These are phyloP conservation scores for Globisporangium canariense DNA, from an alignment of 352 stramenopile species.

Conservation along the genomic window DNA sequence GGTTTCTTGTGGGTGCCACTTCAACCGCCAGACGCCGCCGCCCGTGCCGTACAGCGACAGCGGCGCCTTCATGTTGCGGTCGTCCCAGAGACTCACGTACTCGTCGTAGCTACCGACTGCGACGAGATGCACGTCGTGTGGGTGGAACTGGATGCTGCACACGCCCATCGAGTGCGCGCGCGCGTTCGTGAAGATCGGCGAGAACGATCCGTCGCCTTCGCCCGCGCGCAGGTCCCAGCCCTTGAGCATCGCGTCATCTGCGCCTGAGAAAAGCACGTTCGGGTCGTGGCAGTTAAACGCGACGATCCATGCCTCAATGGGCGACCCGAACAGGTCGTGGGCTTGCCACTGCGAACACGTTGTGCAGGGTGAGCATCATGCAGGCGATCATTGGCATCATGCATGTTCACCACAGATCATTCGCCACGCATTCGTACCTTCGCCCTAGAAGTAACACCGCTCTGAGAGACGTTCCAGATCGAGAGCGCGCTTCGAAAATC, in stretches of 20 bases:
- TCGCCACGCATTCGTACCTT: conserved; percentile 9
- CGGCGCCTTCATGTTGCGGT: conserved; percentile 54
- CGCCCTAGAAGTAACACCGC: conserved; percentile 3
- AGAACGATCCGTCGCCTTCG: conserved; percentile 1
- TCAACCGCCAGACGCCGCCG: conserved; percentile 80
- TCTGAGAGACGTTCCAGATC: conserved; percentile 17
- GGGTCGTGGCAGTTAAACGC: conserved; percentile 76
- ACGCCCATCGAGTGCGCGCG: conserved; percentile 78
- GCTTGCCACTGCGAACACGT: conserved; percentile 47
- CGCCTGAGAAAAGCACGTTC: conserved; percentile 76
- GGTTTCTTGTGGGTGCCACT: conserved; percentile 60
- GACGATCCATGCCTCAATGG: conserved; percentile 84
- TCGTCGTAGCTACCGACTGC: conserved; percentile 86
- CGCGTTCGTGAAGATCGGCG: conserved; percentile 55
- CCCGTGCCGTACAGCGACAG: conserved; percentile 44
- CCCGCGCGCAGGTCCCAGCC: conserved; percentile 69
- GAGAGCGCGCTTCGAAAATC: conserved; percentile 5
- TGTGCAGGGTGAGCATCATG: conserved; percentile 5
- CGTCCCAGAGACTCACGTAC: conserved; percentile 73
- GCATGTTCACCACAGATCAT: not conserved
- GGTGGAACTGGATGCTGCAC: conserved; percentile 85
- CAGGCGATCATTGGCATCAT: conserved; percentile 14
- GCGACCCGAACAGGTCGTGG: conserved; percentile 68
- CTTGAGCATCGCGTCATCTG: conserved; percentile 75
- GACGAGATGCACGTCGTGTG: conserved; percentile 53